Evolutionary conservation across 371 early-diverging fungal species (phyloP), one percentile per base, ranked within the genome.

Genomic region (Apophysomyces sp.): DNA sequence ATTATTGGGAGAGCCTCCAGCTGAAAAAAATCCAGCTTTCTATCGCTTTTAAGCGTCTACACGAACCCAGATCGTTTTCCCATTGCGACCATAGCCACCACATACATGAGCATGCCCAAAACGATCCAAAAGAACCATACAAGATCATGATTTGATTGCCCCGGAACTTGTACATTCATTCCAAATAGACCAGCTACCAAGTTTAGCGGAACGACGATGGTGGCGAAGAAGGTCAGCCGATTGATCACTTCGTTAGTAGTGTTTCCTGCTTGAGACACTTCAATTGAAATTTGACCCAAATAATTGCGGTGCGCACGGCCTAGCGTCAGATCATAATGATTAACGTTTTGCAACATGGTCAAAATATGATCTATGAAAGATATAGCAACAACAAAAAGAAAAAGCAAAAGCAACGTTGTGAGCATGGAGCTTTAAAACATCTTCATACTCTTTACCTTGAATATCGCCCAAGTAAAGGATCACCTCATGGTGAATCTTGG

Each of bases 241-340:
- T 94, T 92, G 21, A 97, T 92, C 1, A 95, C 94, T 60, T 94
- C 93, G 65, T 96, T 95, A 18, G 96, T 96, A 11, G 88, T 77
- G 74, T 96, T 96, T 52, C 94, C 93, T 4, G 97, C 88, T 62
- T 94, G 92, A 2, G 98, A 98, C 64, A 98, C 84, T 70, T 98
- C 98, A 30, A 98, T 96, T 8, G 91, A 89, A 36, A 98, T 97
- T 67, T 96, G 96, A 2, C 97, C 99, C n/a, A 98, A 76, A 61
- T 98, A 98, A 67, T 97, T 98, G 37, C 92, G 84, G 66, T 98
- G 98, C 0, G 96, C 88, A 8, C 97, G 80, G 3, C 94, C 90
- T 7, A 98, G 80, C 13, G 94, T 93, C 52, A 89, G 89, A 62
- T 98, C 98, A 67, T 92, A 94, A 69, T 97, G 97, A 11, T 82